Percentiles rank a stretch among this genome's conserved stretches.
Evolutionary conservation across 108 stramenopile species (phyloP).

Genomic region (Hondaea fermentalgiana): DNA sequence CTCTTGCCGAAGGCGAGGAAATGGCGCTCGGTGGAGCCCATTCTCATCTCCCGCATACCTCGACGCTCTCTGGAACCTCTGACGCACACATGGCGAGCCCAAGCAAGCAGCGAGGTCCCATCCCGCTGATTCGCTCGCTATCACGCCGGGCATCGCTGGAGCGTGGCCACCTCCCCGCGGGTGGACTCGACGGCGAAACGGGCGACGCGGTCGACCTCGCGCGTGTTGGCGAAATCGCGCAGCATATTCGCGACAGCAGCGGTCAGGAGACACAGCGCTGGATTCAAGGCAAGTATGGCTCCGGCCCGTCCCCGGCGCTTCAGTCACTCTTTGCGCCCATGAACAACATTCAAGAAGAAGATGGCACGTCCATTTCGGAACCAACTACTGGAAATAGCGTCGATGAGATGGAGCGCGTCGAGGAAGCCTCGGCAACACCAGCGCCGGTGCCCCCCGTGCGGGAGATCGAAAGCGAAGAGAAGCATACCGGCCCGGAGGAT

Average conservation of each 20-base stretch:
- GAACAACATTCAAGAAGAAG: constrained; percentile 21
- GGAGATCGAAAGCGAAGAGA: too few species aligned
- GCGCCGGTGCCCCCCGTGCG: too few species aligned
- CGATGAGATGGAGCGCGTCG: too few species aligned
- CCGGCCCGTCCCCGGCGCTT: not conserved
- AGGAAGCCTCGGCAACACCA: too few species aligned
- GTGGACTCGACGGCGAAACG: not conserved
- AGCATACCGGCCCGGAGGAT: too few species aligned
- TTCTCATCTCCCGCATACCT: too few species aligned
- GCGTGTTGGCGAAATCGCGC: not conserved
- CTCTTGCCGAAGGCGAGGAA: not conserved
- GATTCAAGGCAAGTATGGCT: not conserved
- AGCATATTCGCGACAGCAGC: not conserved
- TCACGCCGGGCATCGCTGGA: not conserved
- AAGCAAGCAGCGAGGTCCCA: not conserved
- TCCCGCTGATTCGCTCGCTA: not conserved
- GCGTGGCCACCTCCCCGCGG: not conserved
- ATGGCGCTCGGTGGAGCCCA: too few species aligned
- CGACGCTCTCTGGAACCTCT: not conserved
- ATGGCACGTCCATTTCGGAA: too few species aligned
- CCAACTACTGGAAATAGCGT: too few species aligned
- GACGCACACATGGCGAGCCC: not conserved
- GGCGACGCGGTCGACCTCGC: not conserved
- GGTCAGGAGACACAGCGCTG: not conserved
- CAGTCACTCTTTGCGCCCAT: constrained; percentile 23